Conservation (phyloP, 2,329 filamentous ascomycete species). For the Lasiodiplodia sp. region DNA sequence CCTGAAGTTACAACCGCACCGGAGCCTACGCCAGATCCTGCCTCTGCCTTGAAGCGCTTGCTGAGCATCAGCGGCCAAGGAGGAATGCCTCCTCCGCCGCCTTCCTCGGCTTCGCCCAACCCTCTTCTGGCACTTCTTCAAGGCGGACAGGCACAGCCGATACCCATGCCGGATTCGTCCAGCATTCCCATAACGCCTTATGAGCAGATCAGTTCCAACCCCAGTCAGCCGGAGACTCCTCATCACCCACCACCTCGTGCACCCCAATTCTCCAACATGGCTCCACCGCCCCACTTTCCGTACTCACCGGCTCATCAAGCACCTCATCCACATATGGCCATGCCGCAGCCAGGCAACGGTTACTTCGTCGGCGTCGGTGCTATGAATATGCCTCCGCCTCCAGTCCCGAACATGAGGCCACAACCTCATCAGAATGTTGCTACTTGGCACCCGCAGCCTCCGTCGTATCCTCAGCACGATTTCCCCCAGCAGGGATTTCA, state of each 20-base stretch:
- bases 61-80: slow-evolving; percentile 50
- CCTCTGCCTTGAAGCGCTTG: slow-evolving; percentile 60
- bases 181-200: slow-evolving; percentile 54
- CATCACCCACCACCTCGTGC: slow-evolving; percentile 63
- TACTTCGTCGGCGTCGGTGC: slow-evolving; percentile 1
- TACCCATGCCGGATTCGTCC: neutral
- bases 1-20: slow-evolving; percentile 42
- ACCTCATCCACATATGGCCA: slow-evolving; percentile 29
- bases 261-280: slow-evolving; percentile 56
- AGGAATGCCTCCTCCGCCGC: slow-evolving; percentile 7
- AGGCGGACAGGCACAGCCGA: slow-evolving; percentile 37
- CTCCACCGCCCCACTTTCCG: slow-evolving; percentile 59
- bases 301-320: slow-evolving; percentile 49
- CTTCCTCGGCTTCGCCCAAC: slow-evolving; percentile 42
- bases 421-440: slow-evolving; percentile 34
- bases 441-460: slow-evolving; percentile 30
- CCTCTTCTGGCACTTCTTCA: slow-evolving; percentile 65
- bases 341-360: slow-evolving; percentile 11
- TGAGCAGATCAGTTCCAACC: slow-evolving; percentile 60
- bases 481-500: slow-evolving; percentile 17
- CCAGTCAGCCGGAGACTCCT: slow-evolving; percentile 63
- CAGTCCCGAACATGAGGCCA: slow-evolving; percentile 32
- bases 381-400: slow-evolving; percentile 27
- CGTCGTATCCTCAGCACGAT: slow-evolving; percentile 30
- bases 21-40: slow-evolving; percentile 51